Base-by-base conservation (phyloP, 192 early-diverging fungal species). In the Podila horticola region DNA sequence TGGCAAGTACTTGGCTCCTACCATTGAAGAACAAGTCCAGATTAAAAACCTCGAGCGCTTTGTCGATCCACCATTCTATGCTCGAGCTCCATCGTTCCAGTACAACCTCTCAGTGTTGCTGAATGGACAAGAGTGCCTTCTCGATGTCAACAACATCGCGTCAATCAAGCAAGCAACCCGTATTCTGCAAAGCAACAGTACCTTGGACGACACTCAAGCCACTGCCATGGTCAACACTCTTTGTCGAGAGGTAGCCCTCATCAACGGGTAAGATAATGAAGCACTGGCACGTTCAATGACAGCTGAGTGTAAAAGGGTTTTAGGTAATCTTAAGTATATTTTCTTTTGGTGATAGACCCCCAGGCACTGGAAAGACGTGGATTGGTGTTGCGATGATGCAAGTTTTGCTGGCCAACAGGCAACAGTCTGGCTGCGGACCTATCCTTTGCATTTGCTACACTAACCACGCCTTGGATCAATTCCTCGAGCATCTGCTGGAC, bases 391-490 rank as follows among this genome's bases (percentile, higher is more conserved):
- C 87, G 66, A 41, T 85, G 31, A 85, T 88, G 67, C 62, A 62
- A 17, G 84, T 85, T 8, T 76, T 88, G 2, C 49, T 83, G 6
- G 69, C 72, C 26, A 83, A 83, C 72, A 74, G 63, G 28, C 19
- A 50, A 4, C 34, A 10, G 4, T 71, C 72, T 31, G 75, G 66
- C 7, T 66, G 79, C 17, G 77, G 66, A 26, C 90, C 86, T 0
- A 85, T 90, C 31, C 72, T 91, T 0, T 70, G 79, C n/a, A 79
- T 91, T 20, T 86, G 85, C 50, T 88, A 84, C 58, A 91, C 90
- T 9, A 90, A 91, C 59, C 90, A 90, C 57, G 90, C 90, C 0
- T 63, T 92, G 15, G 90, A 90, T 49, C 88, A 90, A 65, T 91
- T 91, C 66, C 61, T 91, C 0, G 86, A 88, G 58, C 82, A 88